These are phyloP conservation scores for Chrysoporthe austroafricana DNA, from an alignment of 2,329 filamentous ascomycete species.

Conservation along the genomic window DNA sequence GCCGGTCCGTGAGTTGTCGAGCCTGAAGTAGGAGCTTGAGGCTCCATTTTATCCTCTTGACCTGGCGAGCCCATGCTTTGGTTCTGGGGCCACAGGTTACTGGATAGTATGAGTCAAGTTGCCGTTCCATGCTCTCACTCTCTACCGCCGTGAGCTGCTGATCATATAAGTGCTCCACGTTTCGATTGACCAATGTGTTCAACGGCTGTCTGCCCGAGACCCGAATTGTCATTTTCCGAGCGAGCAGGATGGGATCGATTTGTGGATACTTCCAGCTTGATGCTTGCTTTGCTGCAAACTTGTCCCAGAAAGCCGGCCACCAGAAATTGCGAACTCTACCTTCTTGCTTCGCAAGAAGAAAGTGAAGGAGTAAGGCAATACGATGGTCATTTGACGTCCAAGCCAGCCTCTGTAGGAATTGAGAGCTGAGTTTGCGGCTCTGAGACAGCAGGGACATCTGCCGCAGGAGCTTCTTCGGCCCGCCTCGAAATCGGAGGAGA, in stretches of 20 bases:
- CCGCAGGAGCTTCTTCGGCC: constrained; percentile 27
- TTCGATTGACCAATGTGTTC: not conserved
- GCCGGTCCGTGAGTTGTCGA: constrained; percentile 26
- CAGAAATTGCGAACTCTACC: constrained; percentile 22
- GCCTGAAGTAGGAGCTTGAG: constrained; percentile 10
- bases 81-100: not conserved
- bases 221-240: constrained; percentile 7
- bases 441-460: constrained; percentile 32
- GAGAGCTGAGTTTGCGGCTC: constrained; percentile 8
- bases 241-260: constrained; percentile 16
- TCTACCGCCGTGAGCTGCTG: not conserved
- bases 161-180: not conserved
- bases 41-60: constrained; percentile 16
- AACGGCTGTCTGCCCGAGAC: not conserved
- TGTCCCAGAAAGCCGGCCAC: constrained; percentile 33
- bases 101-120: not conserved
- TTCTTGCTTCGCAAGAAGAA: constrained; percentile 21
- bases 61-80: constrained; percentile 4
- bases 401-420: constrained; percentile 32
- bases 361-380: constrained; percentile 31
- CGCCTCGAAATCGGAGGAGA: constrained; percentile 29
- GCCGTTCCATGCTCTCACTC: not conserved
- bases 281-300: constrained; percentile 27
- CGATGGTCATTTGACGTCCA: constrained; percentile 31
- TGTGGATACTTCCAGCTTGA: constrained; percentile 12